These are phyloP conservation scores for Massariosphaeria phaeospora DNA, from an alignment of 495 filamentous ascomycete species.

Conservation along the genomic window DNA sequence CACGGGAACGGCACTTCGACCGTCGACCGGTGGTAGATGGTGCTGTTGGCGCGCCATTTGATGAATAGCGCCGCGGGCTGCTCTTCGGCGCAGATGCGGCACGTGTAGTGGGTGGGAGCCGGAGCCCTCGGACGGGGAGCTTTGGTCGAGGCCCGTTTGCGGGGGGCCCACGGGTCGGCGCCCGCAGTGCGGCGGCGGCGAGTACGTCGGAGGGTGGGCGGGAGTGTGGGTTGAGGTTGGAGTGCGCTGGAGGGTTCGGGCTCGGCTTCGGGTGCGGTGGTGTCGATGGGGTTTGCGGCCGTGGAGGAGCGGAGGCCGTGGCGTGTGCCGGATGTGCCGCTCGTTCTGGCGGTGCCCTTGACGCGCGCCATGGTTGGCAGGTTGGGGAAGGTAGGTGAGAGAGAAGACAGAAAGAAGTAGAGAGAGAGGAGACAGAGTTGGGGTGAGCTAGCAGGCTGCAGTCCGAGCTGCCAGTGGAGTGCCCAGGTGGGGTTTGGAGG, in stretches of 20 bases:
- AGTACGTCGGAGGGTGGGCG: not conserved
- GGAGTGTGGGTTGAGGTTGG: too few species aligned
- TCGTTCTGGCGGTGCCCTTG: not conserved
- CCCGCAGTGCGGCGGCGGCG: constrained; percentile 9
- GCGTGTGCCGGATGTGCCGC: not conserved
- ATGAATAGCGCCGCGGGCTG: constrained; percentile 4
- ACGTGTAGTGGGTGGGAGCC: constrained; percentile 17
- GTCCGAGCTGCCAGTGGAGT: too few species aligned
- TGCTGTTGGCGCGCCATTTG: not conserved
- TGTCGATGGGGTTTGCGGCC: not conserved
- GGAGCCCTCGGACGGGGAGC: not conserved
- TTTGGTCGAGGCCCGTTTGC: not conserved
- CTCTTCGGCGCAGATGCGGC: constrained; percentile 14
- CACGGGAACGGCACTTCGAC: constrained; percentile 8
- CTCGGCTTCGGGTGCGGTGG: not conserved
- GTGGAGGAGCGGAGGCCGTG: not conserved
- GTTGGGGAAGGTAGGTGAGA: not conserved
- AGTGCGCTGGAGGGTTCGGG: not conserved
- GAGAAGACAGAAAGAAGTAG: not conserved
- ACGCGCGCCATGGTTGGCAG: not conserved
- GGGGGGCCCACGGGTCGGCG: constrained; percentile 9
- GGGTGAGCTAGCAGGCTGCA: too few species aligned
- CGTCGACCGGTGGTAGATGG: too few species aligned
- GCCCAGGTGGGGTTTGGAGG: too few species aligned
- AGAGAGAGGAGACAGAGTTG: not conserved